Conservation (phyloP, 768 basidiomycete genomes). For the Suillus discolor region DNA sequence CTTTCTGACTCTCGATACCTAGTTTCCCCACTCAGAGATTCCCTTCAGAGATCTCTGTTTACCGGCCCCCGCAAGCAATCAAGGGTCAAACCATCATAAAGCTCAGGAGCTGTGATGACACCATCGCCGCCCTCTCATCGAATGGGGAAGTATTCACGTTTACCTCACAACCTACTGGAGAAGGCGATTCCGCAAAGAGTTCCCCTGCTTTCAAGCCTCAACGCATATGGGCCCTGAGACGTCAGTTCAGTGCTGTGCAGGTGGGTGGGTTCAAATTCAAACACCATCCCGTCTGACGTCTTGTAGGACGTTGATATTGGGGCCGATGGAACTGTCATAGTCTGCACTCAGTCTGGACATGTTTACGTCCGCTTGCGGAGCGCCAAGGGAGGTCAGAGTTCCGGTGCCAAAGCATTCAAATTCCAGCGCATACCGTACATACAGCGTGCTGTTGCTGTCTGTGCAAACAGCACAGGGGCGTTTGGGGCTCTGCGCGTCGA, state of each 20-base stretch:
- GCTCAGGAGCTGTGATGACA: constrained; percentile 75
- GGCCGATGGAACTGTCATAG: constrained; percentile 82
- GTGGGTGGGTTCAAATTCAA: constrained; percentile 38
- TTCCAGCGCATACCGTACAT: constrained; percentile 80
- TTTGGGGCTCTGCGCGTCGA: constrained; percentile 86
- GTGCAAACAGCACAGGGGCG: constrained; percentile 84
- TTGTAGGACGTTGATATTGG: constrained; percentile 85
- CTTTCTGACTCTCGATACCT: constrained; percentile 4
- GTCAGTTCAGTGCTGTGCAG: constrained; percentile 82
- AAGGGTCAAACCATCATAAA: constrained; percentile 76
- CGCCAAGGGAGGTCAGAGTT: constrained; percentile 26
- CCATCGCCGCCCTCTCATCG: constrained; percentile 80
- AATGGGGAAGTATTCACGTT: constrained; percentile 95
- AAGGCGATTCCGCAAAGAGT: constrained; percentile 23
- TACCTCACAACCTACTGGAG: constrained; percentile 41
- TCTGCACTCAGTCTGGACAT: constrained; percentile 94
- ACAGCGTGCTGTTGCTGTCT: constrained; percentile 85
- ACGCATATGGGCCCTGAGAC: constrained; percentile 87
- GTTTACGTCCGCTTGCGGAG: constrained; percentile 82
- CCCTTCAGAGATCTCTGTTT: constrained; percentile 73
- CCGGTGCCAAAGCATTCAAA: constrained; percentile 57
- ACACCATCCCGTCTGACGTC: constrained; percentile 1
- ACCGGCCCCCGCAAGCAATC: constrained; percentile 78
- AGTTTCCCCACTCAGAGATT: constrained; percentile 82
- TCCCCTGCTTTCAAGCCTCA: constrained; percentile 66